Evolutionary conservation across 1,284 basidiomycete genomes (phyloP).

Genomic region (Cutaneotrichosporon arboriforme): DNA sequence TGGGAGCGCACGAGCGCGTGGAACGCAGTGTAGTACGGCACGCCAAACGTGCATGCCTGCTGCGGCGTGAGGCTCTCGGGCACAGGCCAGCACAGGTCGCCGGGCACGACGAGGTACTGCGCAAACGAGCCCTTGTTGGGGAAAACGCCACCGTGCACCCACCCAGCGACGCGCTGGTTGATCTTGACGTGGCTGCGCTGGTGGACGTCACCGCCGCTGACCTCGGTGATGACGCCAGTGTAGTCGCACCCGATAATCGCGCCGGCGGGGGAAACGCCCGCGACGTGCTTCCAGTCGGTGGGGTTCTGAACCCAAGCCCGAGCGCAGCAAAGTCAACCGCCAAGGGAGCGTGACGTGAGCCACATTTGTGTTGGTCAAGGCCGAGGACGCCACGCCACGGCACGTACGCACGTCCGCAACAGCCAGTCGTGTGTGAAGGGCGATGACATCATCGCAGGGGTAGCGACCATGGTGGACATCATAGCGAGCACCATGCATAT

Average conservation of each 20-base stretch:
- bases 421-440: too few species aligned
- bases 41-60: conserved; percentile 49
- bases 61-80: conserved; percentile 31
- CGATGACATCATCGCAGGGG: too few species aligned
- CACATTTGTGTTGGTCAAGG: too few species aligned
- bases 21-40: conserved; percentile 31
- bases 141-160: conserved; percentile 50
- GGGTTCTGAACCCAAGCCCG: conserved; percentile 28
- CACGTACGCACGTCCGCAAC: too few species aligned
- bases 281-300: conserved; percentile 42
- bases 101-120: conserved; percentile 47
- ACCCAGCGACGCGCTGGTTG: conserved; percentile 52
- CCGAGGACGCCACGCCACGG: too few species aligned
- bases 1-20: conserved; percentile 15
- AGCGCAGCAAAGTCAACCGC: too few species aligned
- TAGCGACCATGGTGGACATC: too few species aligned
- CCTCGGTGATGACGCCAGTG: conserved; percentile 49
- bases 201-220: background rate
- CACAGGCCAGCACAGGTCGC: conserved; percentile 25
- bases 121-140: conserved; percentile 44
- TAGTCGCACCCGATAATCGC: conserved; percentile 40
- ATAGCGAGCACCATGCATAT: too few species aligned
- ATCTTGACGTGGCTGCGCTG: conserved; percentile 21
- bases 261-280: conserved; percentile 4
- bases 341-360: too few species aligned